Evolutionary conservation across 805 yeast genomes (phyloP), one percentile per base, ranked within the genome.

Genomic region (Komagataella ulmi): DNA sequence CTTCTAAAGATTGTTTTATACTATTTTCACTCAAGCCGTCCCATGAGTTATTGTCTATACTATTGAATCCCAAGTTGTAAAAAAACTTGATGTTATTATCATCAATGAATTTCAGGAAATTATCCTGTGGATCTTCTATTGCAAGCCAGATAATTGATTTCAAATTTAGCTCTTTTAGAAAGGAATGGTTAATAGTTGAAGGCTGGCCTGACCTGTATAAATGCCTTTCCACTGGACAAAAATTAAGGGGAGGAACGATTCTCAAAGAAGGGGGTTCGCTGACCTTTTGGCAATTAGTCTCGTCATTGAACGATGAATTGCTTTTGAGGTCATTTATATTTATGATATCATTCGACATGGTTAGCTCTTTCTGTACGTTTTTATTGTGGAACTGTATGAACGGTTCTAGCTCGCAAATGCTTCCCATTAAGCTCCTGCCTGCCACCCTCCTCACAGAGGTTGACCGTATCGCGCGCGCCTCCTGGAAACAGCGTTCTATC

Each of bases 151-250:
- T 77, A 40, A 93, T 85, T 3, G 95, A 85, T 52, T 80, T 81
- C 51, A 91, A 71, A 53, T 84, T 74, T 54, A 91, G 72, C 57
- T 85, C 84, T 54, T 81, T 74, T 40, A 93, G 66, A 62, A 91
- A 93, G 49, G 91, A 83, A 66, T 90, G 90, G 65, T 89, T 93
- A 52, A 91, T 83, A n/a, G 89, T 83, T 12, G 95, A 81, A 14
- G 99, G 99, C 65, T 89, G 97, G 0, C 98, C 98, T 12, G 93
- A 83, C 44, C 99, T 71, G 66, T 90, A 91, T 48, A 91, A 70
- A 55, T 83, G 81, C 49, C 83, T 75, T 62, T 93, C 98, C 12
- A 93, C 98, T 0, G 98, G 97, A 56, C 97, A 85, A 65, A 91
- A 91, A 67, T 93, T 93, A 56, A 90, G 68, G 0, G 99, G 99